Evolutionary conservation across 2,329 filamentous ascomycete species (phyloP), one percentile per base, ranked within the genome.

Genomic region (Orbilia ellipsospora): DNA sequence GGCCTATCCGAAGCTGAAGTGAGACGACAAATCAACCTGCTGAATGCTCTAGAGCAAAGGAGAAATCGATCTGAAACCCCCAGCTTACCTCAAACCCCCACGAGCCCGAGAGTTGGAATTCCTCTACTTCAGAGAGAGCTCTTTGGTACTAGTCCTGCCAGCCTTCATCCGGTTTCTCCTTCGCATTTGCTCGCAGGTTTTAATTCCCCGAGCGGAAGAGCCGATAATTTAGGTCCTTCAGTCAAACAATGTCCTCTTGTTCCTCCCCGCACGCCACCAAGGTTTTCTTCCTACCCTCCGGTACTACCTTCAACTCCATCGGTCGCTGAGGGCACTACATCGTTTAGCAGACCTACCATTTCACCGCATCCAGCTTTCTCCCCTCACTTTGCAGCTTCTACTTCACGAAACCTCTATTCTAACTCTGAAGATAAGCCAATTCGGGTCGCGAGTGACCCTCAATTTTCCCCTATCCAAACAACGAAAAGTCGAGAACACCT

Each of bases 1-100:
- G 70, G 70, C 5, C 10, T 74, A 48, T 74, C 70, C 12, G 70
- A 68, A 40, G 57, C 56, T 40, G 70, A 74, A 13, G 64, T 74
- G 8, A 44, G 63, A 44, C 50, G 70, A n/a, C 70, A 74, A 26
- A 59, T 67, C n/a, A 74, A 50, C 16, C 23, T 74, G 48, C 31
- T 74, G 20, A 61, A 56, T 8, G 70, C 70, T 15, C 16, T 74
- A 28, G 68, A 68, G 23, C 63, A 56, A 54, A 50, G 50, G 12
- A 66, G 56, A 18, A 55, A 42, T 18, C 10, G 12, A 63, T 54
- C 60, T 10, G 15, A 57, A 6, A 40, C 48, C 12, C 23, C 55
- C 1, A 15, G 51, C 48, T 28, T 26, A 50, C 5, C 28, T 28
- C 7, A 20, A 7, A 12, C 44, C 42, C 23, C 36, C 26, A 12